Evolutionary conservation across 768 basidiomycete genomes (phyloP), one percentile per base, ranked within the genome.

Genomic region (Suillus variegatus): DNA sequence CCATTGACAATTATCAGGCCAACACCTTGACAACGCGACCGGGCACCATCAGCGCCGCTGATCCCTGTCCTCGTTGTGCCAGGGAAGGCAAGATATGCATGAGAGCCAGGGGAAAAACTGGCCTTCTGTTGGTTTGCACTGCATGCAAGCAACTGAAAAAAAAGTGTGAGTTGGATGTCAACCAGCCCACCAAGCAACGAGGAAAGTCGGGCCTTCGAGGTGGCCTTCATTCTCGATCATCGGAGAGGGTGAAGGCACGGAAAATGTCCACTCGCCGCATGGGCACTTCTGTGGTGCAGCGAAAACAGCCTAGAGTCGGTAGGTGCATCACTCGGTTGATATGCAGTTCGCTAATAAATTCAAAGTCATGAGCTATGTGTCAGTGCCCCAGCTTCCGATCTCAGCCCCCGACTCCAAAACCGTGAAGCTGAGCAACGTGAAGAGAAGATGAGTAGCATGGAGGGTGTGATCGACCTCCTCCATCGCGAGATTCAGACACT

Each of bases 291-390:
- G 56, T 25, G 38, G 22, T 40, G 38, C 36, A 40, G 14, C 56
- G 4, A 38, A 57, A 14, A 6, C 16, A 38, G 2, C 38, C 12
- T 38, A 57, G 55, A 56, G 55, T 40, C 8, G 56, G 56, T 57
- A 40, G 16, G 56, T 57, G 22, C 22, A 38, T 25, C 22, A 22
- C 22, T 57, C 8, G 22, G 25, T 57, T 57, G 16, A 40, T 38
- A 57, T 16, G 22, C 14, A 57, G 14, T 57, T 25, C 2, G 16
- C 38, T 57, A 25, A 57, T 1, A 10, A 3, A 22, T 8, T 16
- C 22, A 40, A 55, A 57, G 56, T 57, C 38, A 57, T 57, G 56
- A 57, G 22, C 38, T 10, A 57, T 57, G 56, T 57, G 56, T 40
- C n/a, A 36, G 54, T 55, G 35, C 54, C 54, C 32, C 54, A 12